Conservation (phyloP, 352 stramenopile genomes). For the Pythium biforme region DNA sequence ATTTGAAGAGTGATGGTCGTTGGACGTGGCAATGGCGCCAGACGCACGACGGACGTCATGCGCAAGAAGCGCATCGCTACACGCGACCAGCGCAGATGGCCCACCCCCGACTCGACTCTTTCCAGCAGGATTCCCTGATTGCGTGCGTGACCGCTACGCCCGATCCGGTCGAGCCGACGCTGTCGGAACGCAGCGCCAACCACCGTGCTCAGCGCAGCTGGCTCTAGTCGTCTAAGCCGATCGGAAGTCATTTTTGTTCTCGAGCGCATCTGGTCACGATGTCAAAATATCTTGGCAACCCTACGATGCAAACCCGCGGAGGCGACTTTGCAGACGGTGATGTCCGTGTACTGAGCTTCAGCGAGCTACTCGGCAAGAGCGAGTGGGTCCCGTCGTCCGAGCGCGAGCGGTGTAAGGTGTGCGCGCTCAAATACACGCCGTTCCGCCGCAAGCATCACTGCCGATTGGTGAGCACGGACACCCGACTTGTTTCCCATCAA, state of each 20-base stretch:
- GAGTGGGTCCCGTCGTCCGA: conserved; percentile 17
- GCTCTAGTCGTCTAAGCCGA: too few relatives aligned
- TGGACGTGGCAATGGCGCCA: conserved; percentile 7
- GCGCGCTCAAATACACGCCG: conserved; percentile 9
- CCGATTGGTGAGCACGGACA: conserved; percentile 17
- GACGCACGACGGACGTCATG: not conserved
- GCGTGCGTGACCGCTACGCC: not conserved
- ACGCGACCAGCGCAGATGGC: not conserved
- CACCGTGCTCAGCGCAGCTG: too few relatives aligned
- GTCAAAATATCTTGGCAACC: not conserved
- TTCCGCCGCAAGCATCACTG: conserved; percentile 24
- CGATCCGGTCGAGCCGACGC: too few relatives aligned
- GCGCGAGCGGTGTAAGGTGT: conserved; percentile 15
- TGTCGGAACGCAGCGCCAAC: not conserved
- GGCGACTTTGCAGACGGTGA: not conserved
- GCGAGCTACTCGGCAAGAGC: conserved; percentile 18
- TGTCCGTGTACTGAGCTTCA: conserved; percentile 14
- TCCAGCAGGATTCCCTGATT: not conserved
- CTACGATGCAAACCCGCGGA: not conserved
- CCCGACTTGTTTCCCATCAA: not conserved
- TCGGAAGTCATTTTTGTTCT: not conserved
- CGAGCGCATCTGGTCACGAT: not conserved
- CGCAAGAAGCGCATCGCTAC: conserved; percentile 10
- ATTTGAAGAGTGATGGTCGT: conserved; percentile 1
- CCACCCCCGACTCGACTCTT: too few relatives aligned